phyloP scores from a whole-genome alignment of 2,329 filamentous ascomycete species.

The Aspergillus sergii region DNA sequence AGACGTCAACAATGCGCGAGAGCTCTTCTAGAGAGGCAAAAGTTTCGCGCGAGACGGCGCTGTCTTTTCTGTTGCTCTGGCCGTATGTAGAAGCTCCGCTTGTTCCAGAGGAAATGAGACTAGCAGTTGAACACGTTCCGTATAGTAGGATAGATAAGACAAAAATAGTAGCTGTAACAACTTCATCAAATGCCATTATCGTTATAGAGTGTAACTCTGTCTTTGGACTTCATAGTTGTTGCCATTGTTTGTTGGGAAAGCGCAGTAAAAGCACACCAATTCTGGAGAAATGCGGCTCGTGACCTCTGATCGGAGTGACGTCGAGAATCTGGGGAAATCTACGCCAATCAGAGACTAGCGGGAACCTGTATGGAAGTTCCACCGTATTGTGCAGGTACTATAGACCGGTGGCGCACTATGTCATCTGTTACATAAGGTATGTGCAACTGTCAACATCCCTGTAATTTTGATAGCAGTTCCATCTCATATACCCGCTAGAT shows the following conservation, averaged over 20 bases:
- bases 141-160: background rate
- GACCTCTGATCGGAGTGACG: conserved; percentile 12
- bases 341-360: background rate
- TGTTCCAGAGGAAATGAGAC: background rate
- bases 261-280: background rate
- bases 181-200: background rate
- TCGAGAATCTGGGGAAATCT: conserved; percentile 20
- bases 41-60: conserved; percentile 60
- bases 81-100: background rate
- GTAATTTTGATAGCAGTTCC: background rate
- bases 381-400: background rate
- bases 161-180: background rate
- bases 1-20: conserved; percentile 88
- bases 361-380: background rate
- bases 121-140: background rate
- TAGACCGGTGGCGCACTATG: background rate
- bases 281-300: background rate
- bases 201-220: background rate
- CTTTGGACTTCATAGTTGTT: conserved; percentile 8
- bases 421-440: background rate
- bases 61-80: conserved; percentile 11
- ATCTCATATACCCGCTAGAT: background rate
- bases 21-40: conserved; percentile 85
- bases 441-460: background rate
- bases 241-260: background rate